Evolutionary conservation across 306 rosid genomes (phyloP).

Genomic region (Lathyrus oleraceus): DNA sequence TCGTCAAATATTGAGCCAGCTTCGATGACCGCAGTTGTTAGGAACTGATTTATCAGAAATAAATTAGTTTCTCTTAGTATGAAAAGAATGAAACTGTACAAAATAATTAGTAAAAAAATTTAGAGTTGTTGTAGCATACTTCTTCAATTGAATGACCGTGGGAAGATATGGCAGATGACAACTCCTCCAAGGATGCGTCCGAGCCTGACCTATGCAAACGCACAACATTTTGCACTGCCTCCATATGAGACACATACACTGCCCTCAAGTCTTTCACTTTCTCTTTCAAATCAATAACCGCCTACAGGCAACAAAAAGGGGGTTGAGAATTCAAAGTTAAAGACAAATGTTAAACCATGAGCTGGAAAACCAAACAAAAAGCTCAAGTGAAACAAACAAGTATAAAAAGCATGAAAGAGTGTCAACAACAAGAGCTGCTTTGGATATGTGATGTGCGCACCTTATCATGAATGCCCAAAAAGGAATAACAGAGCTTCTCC

Average conservation of each 20-base stretch:
- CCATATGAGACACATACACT: conserved; percentile 58
- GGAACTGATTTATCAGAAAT: conserved; percentile 56
- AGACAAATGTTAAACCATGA: conserved; percentile 3
- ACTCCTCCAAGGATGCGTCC: conserved; percentile 71
- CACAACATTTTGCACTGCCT: conserved; percentile 88
- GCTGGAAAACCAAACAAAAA: neutral
- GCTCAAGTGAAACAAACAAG: neutral
- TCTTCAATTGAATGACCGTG: conserved; percentile 66
- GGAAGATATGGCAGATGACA: conserved; percentile 65
- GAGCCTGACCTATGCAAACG: conserved; percentile 82
- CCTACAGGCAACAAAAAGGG: conserved; percentile 46
- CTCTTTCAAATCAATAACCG: conserved; percentile 59
- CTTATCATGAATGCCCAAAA: conserved; percentile 69
- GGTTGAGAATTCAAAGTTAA: neutral
- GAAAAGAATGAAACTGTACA: neutral
- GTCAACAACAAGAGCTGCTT: neutral
- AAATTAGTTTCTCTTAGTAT: neutral
- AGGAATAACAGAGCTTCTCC: conserved; percentile 68
- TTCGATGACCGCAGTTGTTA: conserved; percentile 58
- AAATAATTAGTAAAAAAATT: neutral
- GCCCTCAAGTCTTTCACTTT: conserved; percentile 63
- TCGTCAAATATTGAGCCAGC: conserved; percentile 63
- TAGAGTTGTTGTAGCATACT: conserved; percentile 46
- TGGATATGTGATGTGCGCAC: conserved; percentile 37
- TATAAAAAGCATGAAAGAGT: neutral